phyloP scores from a whole-genome alignment of 148 eudicot species.

The Arbutus unedo region DNA sequence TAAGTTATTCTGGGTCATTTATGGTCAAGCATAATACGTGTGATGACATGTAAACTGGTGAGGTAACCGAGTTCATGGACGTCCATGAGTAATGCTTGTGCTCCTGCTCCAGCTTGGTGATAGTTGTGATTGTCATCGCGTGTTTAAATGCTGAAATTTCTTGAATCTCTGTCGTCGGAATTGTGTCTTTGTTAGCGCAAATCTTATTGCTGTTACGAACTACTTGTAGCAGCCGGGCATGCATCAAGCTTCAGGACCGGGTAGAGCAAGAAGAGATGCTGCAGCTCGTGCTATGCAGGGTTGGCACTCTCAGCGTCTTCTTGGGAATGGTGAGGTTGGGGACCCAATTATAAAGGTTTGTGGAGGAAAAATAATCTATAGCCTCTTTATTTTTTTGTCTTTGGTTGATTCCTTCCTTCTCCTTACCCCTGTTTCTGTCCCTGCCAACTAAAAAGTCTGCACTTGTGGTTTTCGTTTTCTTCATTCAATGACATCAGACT shows the following conservation, averaged over 20 bases:
- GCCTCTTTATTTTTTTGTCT: constrained; percentile 8
- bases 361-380: not conserved
- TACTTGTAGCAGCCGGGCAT: constrained; percentile 32
- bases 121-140: not conserved
- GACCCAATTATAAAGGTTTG: constrained; percentile 60
- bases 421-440: not conserved
- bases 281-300: constrained; percentile 73
- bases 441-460: not conserved
- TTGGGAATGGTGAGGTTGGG: constrained; percentile 88
- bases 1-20: not conserved
- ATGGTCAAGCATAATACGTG: not conserved
- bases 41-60: not conserved
- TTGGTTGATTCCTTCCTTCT: not conserved
- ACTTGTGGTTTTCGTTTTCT: not conserved
- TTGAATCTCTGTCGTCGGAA: not conserved
- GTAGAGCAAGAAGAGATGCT: constrained; percentile 60
- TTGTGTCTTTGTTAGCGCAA: not conserved
- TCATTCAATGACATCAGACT: constrained; percentile 3
- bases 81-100: not conserved
- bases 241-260: constrained; percentile 46
- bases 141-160: not conserved
- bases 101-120: not conserved
- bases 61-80: not conserved
- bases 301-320: constrained; percentile 71
- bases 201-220: not conserved